Base-by-base conservation (phyloP, 1,284 basidiomycete species). In the Ustilago curta region DNA sequence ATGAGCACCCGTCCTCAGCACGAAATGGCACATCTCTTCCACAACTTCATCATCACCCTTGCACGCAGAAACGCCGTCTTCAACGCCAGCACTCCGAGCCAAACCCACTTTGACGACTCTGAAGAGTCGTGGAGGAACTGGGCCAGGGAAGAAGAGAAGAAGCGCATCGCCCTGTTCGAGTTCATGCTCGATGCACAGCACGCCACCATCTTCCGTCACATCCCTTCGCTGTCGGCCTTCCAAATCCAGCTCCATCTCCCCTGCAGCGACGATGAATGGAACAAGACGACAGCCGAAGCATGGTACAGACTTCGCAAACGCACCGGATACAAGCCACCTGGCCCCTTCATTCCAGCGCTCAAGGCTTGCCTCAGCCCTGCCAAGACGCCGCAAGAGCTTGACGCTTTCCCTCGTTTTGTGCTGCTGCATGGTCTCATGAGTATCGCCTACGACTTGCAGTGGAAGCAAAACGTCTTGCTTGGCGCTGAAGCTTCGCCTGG, bases 11-110 rank as follows among this genome's bases (percentile, higher is more conserved):
- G 78, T 19, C 77, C 74, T 7, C 77, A 74, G 40, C 78, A 80
- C 60, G 78, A 80, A 55, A 75, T 78, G 69, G 74, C 77, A 6
- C 77, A 80, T 50, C 73, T 79, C 55, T 80, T 80, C 64, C 78
- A 80, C 61, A 76, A 73, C 59, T 77, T 80, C 39, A 80, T 80
- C 60, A 55, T 80, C 56, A 77, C 78, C 0, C 55, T 80, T 1
- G 78, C 76, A 19, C 68, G 78, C 29, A 67, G 78, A 27, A 80
- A 80, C 32, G 78, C 78, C 37, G 70, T 80, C 59, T 80, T 78
- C 59, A 67, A 75, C 37, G 63, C 72, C 18, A 70, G 53, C 50
- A 57, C 55, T 21, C 60, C 54, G 3, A 58, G 29, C 25, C 73
- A 59, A n/a, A 55, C 40, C 4, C 69, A 62, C 42, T 70, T 62